phyloP scores from a whole-genome alignment of 1,284 basidiomycete species.

The Puccinia polysora region DNA sequence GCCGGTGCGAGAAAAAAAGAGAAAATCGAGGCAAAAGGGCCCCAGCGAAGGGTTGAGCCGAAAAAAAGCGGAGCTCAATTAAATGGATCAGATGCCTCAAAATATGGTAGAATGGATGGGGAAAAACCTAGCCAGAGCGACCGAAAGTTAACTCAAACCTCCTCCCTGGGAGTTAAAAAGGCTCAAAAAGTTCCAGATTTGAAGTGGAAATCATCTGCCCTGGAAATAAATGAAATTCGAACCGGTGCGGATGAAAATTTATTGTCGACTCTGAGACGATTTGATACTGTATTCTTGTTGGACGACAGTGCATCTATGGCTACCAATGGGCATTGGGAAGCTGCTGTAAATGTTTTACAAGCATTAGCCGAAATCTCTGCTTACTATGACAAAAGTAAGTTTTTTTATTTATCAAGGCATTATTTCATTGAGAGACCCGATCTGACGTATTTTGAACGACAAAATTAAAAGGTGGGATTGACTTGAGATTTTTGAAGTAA shows the following conservation, averaged over 20 bases:
- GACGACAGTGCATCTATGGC: slow-evolving; percentile 37
- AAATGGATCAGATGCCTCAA: no score
- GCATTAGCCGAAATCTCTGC: background rate
- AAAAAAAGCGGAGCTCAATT: background rate
- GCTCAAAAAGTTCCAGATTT: background rate
- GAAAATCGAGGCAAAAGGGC: no score
- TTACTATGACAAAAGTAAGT: slow-evolving; percentile 13
- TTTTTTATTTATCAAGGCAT: no score
- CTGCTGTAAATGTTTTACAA: background rate
- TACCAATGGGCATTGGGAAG: slow-evolving; percentile 7
- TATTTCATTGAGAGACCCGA: background rate
- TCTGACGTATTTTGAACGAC: background rate
- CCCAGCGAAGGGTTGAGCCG: no score
- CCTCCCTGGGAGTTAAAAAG: background rate
- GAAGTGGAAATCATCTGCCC: background rate
- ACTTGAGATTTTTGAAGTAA: slow-evolving; percentile 20
- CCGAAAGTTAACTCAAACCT: no score
- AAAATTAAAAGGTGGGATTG: slow-evolving; percentile 2
- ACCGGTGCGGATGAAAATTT: slow-evolving; percentile 12
- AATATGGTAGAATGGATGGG: no score
- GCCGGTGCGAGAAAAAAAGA: no score
- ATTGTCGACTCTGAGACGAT: slow-evolving; percentile 15
- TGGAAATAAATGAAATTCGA: background rate
- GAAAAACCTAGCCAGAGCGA: background rate
- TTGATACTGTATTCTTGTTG: slow-evolving; percentile 19